Evolutionary conservation across 2,329 filamentous ascomycete species (phyloP), one percentile per base, ranked within the genome.

Genomic region (Arthrinium puccinioides): DNA sequence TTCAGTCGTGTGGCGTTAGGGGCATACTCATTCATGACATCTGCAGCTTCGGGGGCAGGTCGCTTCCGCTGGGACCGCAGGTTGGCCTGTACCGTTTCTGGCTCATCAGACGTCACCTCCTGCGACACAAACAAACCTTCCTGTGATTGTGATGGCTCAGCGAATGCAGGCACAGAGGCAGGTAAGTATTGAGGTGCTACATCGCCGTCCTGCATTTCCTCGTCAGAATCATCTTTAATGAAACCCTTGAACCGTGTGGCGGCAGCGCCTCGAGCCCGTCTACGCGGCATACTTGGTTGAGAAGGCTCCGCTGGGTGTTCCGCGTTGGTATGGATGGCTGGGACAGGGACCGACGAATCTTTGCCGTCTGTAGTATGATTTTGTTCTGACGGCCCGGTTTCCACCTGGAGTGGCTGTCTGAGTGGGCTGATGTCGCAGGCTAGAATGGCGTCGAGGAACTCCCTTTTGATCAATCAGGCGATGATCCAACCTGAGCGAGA

Each of bases 361-460:
- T n/a, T n/a, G n/a, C n/a, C n/a, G n/a, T n/a, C n/a, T n/a, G n/a
- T n/a, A n/a, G n/a, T n/a, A n/a, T n/a, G n/a, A n/a, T n/a, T n/a
- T n/a, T n/a, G n/a, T n/a, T n/a, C n/a, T n/a, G n/a, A n/a, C n/a
- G n/a, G n/a, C n/a, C n/a, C n/a, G n/a, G n/a, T n/a, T n/a, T n/a
- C 69, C 27, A 75, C 62, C 45, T 82, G 71, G 3, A 94, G 70
- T 6, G 80, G 73, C 25, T 79, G 75, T 40, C 85, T 79, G 15
- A 97, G 67, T 29, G 75, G 72, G 41, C 74, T 77, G 6, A 87
- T 77, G 61, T 97, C 82, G 35, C 83, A 84, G n/a, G 70, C 79
- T 20, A 97, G 63, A 31, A 98, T 92, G 2, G 85, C 85, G 57
- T 95, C 87, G 3, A 98, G 70, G 44, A 98, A 94, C 50, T 96